A percentile compares a stretch with the other conserved stretches of the same genome.
These are phyloP conservation scores for Harringtonia aguacate DNA, from an alignment of 2,329 filamentous ascomycete species.

Conservation along the genomic window DNA sequence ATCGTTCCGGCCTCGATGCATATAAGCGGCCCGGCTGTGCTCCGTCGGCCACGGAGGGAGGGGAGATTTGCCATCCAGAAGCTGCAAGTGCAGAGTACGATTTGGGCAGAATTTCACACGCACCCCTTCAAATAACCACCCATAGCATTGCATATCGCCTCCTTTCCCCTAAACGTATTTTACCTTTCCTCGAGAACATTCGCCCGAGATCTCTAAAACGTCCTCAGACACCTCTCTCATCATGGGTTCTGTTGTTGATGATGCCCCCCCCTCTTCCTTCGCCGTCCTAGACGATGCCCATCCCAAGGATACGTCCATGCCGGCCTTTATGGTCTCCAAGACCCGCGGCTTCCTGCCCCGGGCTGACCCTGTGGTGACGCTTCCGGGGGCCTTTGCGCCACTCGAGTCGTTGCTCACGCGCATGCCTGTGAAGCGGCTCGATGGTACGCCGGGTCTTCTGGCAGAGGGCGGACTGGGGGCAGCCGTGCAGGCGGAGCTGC, in stretches of 20 bases:
- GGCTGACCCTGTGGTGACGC: slow-evolving; percentile 45
- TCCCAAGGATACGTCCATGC: slow-evolving; percentile 51
- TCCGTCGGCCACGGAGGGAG: slow-evolving; percentile 4
- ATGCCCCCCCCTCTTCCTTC: slow-evolving; percentile 28
- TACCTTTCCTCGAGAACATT: no score
- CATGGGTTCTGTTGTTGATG: slow-evolving; percentile 30
- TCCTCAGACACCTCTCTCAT: slow-evolving; percentile 9
- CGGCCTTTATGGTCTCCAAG: slow-evolving; percentile 71
- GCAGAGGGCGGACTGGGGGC: slow-evolving; percentile 64
- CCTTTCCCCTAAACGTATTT: no score
- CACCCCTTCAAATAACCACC: no score
- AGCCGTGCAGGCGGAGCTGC: slow-evolving; percentile 61
- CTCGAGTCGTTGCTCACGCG: slow-evolving; percentile 62
- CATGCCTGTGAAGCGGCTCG: slow-evolving; percentile 68
- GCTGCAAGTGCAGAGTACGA: not conserved
- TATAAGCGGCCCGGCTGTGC: slow-evolving; percentile 32
- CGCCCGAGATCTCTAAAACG: no score
- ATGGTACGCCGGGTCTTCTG: slow-evolving; percentile 67
- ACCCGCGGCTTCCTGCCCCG: slow-evolving; percentile 65
- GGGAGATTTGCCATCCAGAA: not conserved
- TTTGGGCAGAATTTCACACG: no score
- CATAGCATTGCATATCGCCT: no score
- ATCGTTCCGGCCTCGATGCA: slow-evolving; percentile 38
- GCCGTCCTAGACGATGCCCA: slow-evolving; percentile 52
- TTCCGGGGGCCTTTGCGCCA: slow-evolving; percentile 64